Conservation (phyloP, 2,329 filamentous ascomycete genomes). For the Aspergillus viridinutans region DNA sequence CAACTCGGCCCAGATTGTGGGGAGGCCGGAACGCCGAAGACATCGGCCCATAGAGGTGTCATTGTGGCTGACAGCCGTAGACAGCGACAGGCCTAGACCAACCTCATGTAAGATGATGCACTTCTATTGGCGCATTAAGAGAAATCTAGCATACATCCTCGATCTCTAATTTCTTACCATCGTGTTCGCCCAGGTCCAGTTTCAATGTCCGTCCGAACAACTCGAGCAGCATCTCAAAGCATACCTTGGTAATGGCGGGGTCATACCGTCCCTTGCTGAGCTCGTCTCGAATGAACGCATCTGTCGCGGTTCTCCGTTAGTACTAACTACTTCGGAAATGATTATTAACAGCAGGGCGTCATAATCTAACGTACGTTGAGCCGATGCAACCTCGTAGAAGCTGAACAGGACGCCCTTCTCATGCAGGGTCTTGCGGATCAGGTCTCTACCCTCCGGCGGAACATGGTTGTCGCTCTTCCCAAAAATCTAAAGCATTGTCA, state of each 20-base stretch:
- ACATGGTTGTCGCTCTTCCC: conserved; percentile 90
- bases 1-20: background rate
- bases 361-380: conserved; percentile 61
- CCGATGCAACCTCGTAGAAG: conserved; percentile 89
- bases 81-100: background rate
- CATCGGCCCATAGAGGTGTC: background rate
- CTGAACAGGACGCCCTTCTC: conserved; percentile 70
- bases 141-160: conserved; percentile 66
- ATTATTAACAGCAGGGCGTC: background rate
- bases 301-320: conserved; percentile 29
- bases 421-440: conserved; percentile 77
- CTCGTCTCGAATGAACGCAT: conserved; percentile 92
- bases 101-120: background rate
- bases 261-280: conserved; percentile 92
- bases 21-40: background rate
- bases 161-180: conserved; percentile 57
- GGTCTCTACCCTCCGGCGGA: conserved; percentile 72
- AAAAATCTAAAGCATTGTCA: conserved; percentile 58
- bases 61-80: background rate
- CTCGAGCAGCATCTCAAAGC: conserved; percentile 87
- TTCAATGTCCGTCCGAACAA: conserved; percentile 75
- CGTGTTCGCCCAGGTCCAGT: conserved; percentile 68
- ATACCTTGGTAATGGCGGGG: conserved; percentile 77
- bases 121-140: background rate
- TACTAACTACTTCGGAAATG: conserved; percentile 1